Evolutionary conservation across 768 basidiomycete genomes (phyloP).

Genomic region (Mycena venus): DNA sequence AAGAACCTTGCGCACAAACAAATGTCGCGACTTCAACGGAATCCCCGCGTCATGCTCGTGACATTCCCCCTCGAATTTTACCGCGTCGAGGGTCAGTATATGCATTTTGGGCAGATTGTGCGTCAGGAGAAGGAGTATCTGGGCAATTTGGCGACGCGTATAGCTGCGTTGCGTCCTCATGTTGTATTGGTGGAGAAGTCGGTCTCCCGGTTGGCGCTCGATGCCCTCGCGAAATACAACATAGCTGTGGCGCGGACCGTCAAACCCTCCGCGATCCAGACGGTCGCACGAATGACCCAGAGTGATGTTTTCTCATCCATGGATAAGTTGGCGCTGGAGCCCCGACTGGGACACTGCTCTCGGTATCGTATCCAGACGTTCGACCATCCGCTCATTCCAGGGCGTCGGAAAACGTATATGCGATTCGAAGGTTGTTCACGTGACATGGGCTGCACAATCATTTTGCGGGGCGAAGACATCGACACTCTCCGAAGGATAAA

Average conservation of each 20-base stretch:
- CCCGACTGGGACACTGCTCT: slow-evolving; percentile 89
- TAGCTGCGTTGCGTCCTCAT: slow-evolving; percentile 92
- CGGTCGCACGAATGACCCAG: slow-evolving; percentile 94
- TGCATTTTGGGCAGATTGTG: slow-evolving; percentile 91
- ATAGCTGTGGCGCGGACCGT: slow-evolving; percentile 93
- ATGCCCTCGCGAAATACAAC: slow-evolving; percentile 85
- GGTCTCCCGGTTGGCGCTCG: slow-evolving; percentile 91
- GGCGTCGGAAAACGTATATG: slow-evolving; percentile 95
- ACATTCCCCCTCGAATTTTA: slow-evolving; percentile 96
- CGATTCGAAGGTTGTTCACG: slow-evolving; percentile 96
- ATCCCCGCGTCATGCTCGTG: slow-evolving; percentile 95
- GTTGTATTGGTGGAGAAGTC: slow-evolving; percentile 93
- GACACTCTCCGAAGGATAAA: slow-evolving; percentile 89
- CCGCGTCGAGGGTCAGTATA: slow-evolving; percentile 91
- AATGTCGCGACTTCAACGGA: slow-evolving; percentile 86
- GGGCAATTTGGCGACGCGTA: slow-evolving; percentile 86
- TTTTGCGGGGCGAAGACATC: slow-evolving; percentile 89
- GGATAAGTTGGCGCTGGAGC: slow-evolving; percentile 92
- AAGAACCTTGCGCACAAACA: slow-evolving; percentile 98
- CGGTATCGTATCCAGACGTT: slow-evolving; percentile 92
- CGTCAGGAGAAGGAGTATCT: slow-evolving; percentile 96
- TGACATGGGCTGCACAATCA: slow-evolving; percentile 95
- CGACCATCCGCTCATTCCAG: slow-evolving; percentile 95
- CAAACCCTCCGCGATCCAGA: slow-evolving; percentile 88
- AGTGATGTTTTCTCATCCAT: slow-evolving; percentile 96